These are phyloP conservation scores for Triangularia verruculosa DNA, from an alignment of 2,329 filamentous ascomycete species.

Conservation along the genomic window DNA sequence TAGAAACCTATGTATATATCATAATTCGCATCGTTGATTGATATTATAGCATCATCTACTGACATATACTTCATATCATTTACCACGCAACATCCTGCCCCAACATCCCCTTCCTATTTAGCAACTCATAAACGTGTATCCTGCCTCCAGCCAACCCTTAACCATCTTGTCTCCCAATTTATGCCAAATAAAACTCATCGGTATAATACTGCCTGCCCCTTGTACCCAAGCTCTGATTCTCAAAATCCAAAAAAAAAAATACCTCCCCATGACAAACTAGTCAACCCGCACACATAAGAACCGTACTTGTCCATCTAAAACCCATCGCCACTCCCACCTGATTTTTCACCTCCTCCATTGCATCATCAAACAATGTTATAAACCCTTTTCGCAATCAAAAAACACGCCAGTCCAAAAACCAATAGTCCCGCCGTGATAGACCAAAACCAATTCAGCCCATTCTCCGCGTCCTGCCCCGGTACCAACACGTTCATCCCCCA, in stretches of 20 bases:
- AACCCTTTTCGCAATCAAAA: constrained; percentile 76
- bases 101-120: no score
- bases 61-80: neutral
- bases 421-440: constrained; percentile 72
- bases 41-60: neutral
- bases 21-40: neutral
- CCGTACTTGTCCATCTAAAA: neutral
- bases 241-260: no score
- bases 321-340: neutral
- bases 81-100: no score
- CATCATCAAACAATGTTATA: constrained; percentile 68
- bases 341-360: neutral
- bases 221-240: no score
- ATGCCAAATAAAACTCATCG: no score
- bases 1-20: neutral
- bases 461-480: constrained; percentile 81
- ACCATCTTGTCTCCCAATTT: neutral
- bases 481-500: constrained; percentile 99
- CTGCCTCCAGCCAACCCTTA: neutral
- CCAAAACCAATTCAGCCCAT: constrained; percentile 72
- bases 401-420: constrained; percentile 76
- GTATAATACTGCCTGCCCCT: no score
- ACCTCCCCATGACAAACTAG: no score
- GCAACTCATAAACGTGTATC: neutral
- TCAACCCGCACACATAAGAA: no score